These are phyloP conservation scores for Hebeloma cylindrosporum DNA, from an alignment of 768 basidiomycete genomes.

Conservation along the genomic window DNA sequence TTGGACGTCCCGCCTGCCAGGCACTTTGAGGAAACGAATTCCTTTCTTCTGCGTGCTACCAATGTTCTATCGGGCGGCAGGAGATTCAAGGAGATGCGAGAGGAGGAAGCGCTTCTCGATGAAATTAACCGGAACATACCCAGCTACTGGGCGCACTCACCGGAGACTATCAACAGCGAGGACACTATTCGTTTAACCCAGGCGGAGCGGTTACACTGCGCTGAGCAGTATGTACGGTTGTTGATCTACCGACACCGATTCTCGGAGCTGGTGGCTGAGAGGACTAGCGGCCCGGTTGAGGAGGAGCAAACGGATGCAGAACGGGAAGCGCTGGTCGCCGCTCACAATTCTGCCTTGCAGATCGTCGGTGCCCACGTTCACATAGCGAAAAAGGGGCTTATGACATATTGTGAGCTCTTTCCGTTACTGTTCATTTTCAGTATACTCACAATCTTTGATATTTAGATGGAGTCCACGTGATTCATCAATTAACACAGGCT, in stretches of 20 bases:
- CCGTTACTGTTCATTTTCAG: conserved; percentile 6
- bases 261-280: conserved; percentile 72
- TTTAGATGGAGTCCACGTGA: conserved; percentile 90
- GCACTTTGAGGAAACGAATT: conserved; percentile 57
- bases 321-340: conserved; percentile 72
- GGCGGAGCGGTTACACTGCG: conserved; percentile 81
- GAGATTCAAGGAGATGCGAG: conserved; percentile 64
- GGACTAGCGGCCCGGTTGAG: conserved; percentile 48
- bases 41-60: conserved; percentile 77
- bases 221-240: conserved; percentile 85
- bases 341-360: conserved; percentile 76
- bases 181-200: conserved; percentile 91
- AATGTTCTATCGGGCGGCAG: conserved; percentile 62
- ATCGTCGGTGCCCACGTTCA: conserved; percentile 83
- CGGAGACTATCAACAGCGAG: conserved; percentile 77
- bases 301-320: conserved; percentile 70
- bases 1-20: conserved; percentile 78
- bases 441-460: conserved; percentile 15
- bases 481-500: conserved; percentile 92
- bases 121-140: conserved; percentile 75
- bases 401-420: conserved; percentile 84
- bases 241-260: conserved; percentile 88
- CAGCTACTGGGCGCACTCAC: conserved; percentile 74
- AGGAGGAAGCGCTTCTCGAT: conserved; percentile 80
- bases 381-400: conserved; percentile 82